These are phyloP conservation scores for Vickermania spadyakhi DNA, from an alignment of 208 protist species.

Conservation along the genomic window DNA sequence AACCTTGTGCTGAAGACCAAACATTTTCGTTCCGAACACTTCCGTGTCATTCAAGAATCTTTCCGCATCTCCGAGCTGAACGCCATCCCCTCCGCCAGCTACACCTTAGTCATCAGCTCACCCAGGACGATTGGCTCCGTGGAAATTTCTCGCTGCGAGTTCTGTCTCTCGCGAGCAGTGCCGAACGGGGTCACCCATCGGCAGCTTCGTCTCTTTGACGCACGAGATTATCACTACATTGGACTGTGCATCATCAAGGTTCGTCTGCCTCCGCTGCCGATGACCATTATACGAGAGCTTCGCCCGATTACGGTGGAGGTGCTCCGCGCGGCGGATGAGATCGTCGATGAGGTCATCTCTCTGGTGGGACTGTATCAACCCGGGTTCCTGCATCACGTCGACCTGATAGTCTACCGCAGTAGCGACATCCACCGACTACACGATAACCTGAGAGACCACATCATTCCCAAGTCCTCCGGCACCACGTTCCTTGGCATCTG, in stretches of 20 bases:
- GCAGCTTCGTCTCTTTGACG: slow-evolving; percentile 51
- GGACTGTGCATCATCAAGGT: slow-evolving; percentile 44
- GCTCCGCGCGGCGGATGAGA: slow-evolving; percentile 14
- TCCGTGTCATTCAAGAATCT: neutral
- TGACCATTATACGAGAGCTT: slow-evolving; percentile 9
- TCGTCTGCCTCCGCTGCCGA: slow-evolving; percentile 17
- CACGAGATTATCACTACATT: slow-evolving; percentile 30
- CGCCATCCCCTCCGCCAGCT: slow-evolving; percentile 7
- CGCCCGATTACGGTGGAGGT: neutral
- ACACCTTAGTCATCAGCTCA: slow-evolving; percentile 49
- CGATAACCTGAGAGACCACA: slow-evolving; percentile 35
- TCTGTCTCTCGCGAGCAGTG: slow-evolving; percentile 33
- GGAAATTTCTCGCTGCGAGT: slow-evolving; percentile 50
- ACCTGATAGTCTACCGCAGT: slow-evolving; percentile 30
- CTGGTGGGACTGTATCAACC: slow-evolving; percentile 51
- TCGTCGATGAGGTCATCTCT: slow-evolving; percentile 66
- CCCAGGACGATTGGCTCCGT: slow-evolving; percentile 13
- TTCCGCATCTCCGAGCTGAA: neutral
- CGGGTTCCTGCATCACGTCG: slow-evolving; percentile 43
- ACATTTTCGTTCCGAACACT: neutral
- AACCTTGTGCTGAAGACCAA: neutral
- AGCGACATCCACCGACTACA: slow-evolving; percentile 40
- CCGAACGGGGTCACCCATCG: slow-evolving; percentile 13
- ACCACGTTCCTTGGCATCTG: slow-evolving; percentile 57
- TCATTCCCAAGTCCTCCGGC: slow-evolving; percentile 46